Conservation (phyloP, 163 green algal species). For the Volvox carteri region DNA sequence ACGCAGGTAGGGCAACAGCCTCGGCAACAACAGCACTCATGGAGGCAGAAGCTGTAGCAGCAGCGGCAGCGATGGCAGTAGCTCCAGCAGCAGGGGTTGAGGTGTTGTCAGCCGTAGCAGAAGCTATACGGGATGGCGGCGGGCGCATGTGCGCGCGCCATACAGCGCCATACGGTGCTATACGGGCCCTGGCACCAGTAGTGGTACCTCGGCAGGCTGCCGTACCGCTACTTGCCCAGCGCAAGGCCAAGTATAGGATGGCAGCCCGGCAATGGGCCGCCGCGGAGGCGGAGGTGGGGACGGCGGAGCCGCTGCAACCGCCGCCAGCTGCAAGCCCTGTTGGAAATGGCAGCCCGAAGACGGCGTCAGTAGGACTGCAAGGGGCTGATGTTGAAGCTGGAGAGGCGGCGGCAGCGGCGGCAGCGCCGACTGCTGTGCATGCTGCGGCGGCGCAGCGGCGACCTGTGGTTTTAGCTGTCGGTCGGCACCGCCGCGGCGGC, state of each 20-base stretch:
- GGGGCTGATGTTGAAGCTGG: neutral
- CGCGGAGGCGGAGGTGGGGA: too few species aligned
- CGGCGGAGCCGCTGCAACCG: neutral
- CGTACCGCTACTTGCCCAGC: neutral
- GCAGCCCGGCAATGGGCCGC: neutral
- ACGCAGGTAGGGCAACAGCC: too few species aligned
- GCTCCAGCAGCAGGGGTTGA: too few species aligned
- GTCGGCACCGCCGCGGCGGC: neutral
- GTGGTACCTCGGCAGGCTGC: neutral
- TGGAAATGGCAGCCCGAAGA: neutral
- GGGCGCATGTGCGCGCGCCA: too few species aligned
- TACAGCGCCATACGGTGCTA: too few species aligned
- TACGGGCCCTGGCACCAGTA: neutral
- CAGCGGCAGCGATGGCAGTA: too few species aligned
- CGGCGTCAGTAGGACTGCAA: neutral
- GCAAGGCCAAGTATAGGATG: conserved; percentile 13
- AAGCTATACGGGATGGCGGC: too few species aligned
- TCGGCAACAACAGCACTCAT: too few species aligned
- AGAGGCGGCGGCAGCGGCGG: neutral
- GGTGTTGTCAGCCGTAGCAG: too few species aligned
- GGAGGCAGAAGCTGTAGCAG: too few species aligned
- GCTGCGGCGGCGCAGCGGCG: neutral
- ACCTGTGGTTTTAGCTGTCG: neutral
- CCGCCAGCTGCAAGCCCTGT: neutral
- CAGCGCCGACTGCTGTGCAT: neutral